Evolutionary conservation across 176 grass and related monocot species (phyloP), one percentile per base, ranked within the genome.

Genomic region (Zoysia pacifica): DNA sequence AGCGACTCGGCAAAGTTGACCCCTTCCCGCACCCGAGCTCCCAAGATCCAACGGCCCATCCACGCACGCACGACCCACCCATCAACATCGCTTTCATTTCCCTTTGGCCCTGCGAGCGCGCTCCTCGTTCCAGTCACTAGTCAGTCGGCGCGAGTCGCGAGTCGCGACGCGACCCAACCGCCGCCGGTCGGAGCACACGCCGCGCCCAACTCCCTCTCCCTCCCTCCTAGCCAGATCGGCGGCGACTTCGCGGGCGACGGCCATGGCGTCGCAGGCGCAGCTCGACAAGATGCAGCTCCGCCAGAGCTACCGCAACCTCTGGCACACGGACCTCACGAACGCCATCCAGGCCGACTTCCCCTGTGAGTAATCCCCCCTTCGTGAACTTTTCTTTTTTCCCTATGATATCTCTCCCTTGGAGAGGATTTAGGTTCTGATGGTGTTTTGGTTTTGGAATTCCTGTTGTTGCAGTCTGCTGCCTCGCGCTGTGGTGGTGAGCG

Each of bases 201-300:
- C 4, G 12, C 37, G 36, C 10, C 62, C 11, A 28, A 28, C 28
- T 28, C 28, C 28, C 28, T 28, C 28, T 28, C 28, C 2, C 19
- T 46, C 0, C 68, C 47, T 18, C 51, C 45, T 60, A 8, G 35
- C 85, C 44, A 76, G 86, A 73, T 71, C 87, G 16, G 63, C 64
- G 60, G 77, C 79, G 72, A 38, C 18, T 9, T 64, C 62, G 9
- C 9, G 28, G 28, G 47, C 0, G 6, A 47, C 43, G 11, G 67
- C 61, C 51, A 89, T 89, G 87, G 78, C 93, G 88, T 74, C 86
- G 74, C 96, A 91, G 92, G 86, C 73, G 45, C 76, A 81, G 64
- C 16, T 95, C 44, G 90, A 99, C 42, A 99, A 95, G 92, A 91
- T 95, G 96, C 78, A 98, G 81, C 88, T 89, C 54, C 96, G 92